Base-by-base conservation (phyloP, 164 flowering plant genomes). In the Sedum album region DNA sequence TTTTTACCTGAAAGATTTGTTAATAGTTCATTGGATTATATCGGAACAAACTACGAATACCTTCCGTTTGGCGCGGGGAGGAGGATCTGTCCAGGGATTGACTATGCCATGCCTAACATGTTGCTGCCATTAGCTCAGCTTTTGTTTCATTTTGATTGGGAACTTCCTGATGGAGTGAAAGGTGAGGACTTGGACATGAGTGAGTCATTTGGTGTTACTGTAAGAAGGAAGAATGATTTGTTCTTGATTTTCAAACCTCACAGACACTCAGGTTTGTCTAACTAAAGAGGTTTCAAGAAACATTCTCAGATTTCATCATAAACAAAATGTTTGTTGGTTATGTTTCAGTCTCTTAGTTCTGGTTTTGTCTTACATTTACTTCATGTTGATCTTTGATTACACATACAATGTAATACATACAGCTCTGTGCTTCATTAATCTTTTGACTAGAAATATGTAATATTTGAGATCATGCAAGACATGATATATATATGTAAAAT, bases 41-140 rank as follows among this genome's bases (percentile, higher is more conserved):
- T 67, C 31, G 84, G 84, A 1, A 70, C 71, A 28, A 28, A 73
- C 53, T 77, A 77, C 42, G 60, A 74, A 25, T 73, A 70, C 31
- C 70, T 76, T 0, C 81, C 83, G 31, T 78, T 81, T 71, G 82
- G 83, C 14, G 75, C 73, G 6, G 84, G 82, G 3, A 73, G 84
- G 55, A 75, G 82, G 41, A 71, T 73, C 6, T 79, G 82, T 36
- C 82, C 81, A 8, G 82, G 81, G n/a, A 71, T 78, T 1, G 1
- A 38, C 4, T 76, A 66, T 60, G 81, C 73, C 13, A 11, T 77
- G 9, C 48, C 76, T 1, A 76, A 41, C 53, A 36, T 73, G 9
- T 72, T 74, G 66, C 68, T 72, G n/a, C 69, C 60, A 28, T 69
- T 76, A 2, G 78, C 80, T 3, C 67, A 67, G 26, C 13, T 81